Conservation (phyloP, 2,329 filamentous ascomycete species). For the Didymella glomerata region DNA sequence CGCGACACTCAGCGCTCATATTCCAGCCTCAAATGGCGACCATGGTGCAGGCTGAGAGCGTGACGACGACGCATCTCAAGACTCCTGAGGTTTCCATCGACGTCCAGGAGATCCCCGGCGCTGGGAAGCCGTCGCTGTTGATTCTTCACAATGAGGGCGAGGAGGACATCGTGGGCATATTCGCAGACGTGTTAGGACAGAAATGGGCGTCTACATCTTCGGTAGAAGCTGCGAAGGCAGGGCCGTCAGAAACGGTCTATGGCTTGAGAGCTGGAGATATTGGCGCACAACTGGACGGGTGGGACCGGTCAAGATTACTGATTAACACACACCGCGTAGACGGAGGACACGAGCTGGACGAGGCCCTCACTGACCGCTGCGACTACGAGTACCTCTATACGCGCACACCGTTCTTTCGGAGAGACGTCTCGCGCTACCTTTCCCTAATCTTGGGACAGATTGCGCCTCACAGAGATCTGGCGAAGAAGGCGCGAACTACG, state of each 20-base stretch:
- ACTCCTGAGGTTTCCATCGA: constrained; percentile 43
- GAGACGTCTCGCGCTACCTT: constrained; percentile 80
- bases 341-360: constrained; percentile 67
- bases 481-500: constrained; percentile 80
- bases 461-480: constrained; percentile 77
- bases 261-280: constrained; percentile 69
- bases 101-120: constrained; percentile 46
- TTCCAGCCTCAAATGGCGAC: constrained; percentile 47
- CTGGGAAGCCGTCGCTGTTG: constrained; percentile 52
- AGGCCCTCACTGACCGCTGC: constrained; percentile 70
- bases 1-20: constrained; percentile 27
- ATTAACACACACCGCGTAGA: constrained; percentile 82
- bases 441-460: constrained; percentile 82
- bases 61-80: constrained; percentile 44
- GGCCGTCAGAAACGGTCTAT: constrained; percentile 71
- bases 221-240: constrained; percentile 62
- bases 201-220: constrained; percentile 67
- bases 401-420: constrained; percentile 72
- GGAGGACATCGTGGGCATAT: constrained; percentile 75
- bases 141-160: constrained; percentile 75
- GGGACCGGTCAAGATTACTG: constrained; percentile 67
- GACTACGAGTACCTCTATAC: constrained; percentile 91
- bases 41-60: constrained; percentile 48
- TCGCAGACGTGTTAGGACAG: constrained; percentile 82
- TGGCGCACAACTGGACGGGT: constrained; percentile 64